Conservation (phyloP, 345 rosid species). For the Microthlaspi erraticum region DNA sequence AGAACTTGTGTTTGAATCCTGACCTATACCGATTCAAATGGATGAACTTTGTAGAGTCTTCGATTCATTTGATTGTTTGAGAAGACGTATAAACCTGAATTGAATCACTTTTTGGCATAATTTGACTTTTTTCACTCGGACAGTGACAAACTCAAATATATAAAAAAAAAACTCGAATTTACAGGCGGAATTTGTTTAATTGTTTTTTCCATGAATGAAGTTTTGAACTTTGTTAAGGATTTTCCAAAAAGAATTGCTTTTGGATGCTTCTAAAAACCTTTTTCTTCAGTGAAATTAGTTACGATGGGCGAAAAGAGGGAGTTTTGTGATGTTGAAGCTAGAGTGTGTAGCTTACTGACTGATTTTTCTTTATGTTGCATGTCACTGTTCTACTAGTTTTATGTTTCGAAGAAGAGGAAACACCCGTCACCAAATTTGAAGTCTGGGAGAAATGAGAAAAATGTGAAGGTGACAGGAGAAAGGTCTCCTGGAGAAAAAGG, state of each 20-base stretch:
- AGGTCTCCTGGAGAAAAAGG: conserved; percentile 74
- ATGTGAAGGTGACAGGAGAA: conserved; percentile 53
- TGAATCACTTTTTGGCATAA: neutral
- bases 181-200: neutral
- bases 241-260: neutral
- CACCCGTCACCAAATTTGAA: conserved; percentile 65
- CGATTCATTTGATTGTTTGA: conserved; percentile 13
- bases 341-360: conserved; percentile 13
- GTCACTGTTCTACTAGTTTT: conserved; percentile 59
- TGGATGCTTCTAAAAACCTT: neutral
- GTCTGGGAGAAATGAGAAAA: conserved; percentile 57
- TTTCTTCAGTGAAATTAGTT: conserved; percentile 4
- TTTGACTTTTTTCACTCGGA: neutral
- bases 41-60: conserved; percentile 11
- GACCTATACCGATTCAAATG: conserved; percentile 24
- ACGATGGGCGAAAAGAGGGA: neutral
- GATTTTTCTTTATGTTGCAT: conserved; percentile 22
- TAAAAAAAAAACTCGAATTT: conserved; percentile 2
- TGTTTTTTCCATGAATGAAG: neutral
- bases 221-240: neutral
- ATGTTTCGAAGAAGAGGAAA: conserved; percentile 79
- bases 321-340: conserved; percentile 25
- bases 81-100: conserved; percentile 25
- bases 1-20: conserved; percentile 4
- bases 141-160: neutral